These are phyloP conservation scores for Rhododendron kiyosumense DNA, from an alignment of 148 eudicot species.

Conservation along the genomic window DNA sequence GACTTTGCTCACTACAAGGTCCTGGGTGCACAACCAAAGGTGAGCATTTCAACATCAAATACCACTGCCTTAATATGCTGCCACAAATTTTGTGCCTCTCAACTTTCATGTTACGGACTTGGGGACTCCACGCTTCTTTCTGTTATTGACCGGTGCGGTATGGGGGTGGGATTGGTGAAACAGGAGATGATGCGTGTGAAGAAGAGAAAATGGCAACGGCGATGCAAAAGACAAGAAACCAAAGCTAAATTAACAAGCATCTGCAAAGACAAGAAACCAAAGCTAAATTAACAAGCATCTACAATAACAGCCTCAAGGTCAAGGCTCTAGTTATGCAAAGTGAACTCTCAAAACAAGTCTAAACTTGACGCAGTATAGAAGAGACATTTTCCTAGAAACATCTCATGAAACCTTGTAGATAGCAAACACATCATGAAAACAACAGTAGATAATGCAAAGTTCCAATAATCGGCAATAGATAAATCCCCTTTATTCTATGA, in stretches of 20 bases:
- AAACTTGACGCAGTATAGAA: not conserved
- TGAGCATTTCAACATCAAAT: too few species aligned
- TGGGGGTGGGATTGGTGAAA: not conserved
- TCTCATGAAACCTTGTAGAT: constrained; percentile 4
- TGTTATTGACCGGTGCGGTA: not conserved
- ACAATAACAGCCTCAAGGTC: not conserved
- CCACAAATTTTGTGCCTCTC: not conserved
- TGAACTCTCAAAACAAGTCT: not conserved
- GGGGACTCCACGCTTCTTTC: not conserved
- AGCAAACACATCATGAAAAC: not conserved
- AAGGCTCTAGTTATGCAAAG: not conserved
- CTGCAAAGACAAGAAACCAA: too few species aligned
- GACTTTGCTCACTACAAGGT: too few species aligned
- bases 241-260: too few species aligned
- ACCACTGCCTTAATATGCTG: too few species aligned
- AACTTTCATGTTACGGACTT: not conserved
- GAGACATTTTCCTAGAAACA: not conserved
- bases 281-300: not conserved
- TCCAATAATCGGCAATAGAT: not conserved
- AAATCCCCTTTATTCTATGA: not conserved
- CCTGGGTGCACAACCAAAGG: too few species aligned
- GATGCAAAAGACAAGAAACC: not conserved
- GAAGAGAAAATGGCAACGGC: not conserved
- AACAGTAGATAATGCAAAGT: not conserved
- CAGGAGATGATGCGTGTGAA: not conserved